Conservation (phyloP, 768 basidiomycete species). For the Gloeophyllum trabeum region DNA sequence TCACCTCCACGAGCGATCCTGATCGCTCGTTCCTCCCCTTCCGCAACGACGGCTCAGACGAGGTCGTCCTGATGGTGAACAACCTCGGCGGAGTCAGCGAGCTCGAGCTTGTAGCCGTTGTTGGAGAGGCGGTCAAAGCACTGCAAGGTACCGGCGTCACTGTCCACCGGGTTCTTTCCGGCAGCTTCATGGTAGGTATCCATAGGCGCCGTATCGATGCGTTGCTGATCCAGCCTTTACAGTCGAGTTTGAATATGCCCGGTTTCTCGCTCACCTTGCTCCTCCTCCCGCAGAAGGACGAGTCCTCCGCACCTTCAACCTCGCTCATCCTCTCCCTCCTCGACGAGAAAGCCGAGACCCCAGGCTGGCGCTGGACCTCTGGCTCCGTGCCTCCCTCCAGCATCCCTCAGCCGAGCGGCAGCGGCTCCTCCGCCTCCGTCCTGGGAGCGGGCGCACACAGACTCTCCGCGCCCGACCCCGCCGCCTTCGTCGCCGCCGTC, state of each 20-base stretch:
- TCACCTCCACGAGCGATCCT: conserved; percentile 60
- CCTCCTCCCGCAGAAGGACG: conserved; percentile 46
- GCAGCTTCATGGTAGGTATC: conserved; percentile 72
- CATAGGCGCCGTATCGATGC: background rate
- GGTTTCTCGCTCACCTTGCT: conserved; percentile 82
- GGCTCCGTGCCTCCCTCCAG: conserved; percentile 22
- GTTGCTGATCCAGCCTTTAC: conserved; percentile 3
- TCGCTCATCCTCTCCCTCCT: conserved; percentile 51
- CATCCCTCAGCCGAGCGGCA: background rate
- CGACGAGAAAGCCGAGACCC: conserved; percentile 54
- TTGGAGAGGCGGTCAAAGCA: conserved; percentile 43
- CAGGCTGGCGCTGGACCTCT: conserved; percentile 82
- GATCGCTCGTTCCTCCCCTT: conserved; percentile 75
- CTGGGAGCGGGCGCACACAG: background rate
- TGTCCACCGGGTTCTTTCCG: conserved; percentile 55
- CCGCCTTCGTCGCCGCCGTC: conserved; percentile 43
- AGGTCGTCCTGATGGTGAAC: conserved; percentile 74
- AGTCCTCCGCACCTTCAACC: conserved; percentile 24
- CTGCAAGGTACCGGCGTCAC: conserved; percentile 46
- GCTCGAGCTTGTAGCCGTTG: conserved; percentile 66
- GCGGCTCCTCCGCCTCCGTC: background rate
- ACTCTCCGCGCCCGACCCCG: conserved; percentile 30
- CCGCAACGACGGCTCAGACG: conserved; percentile 46
- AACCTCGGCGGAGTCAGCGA: conserved; percentile 82
- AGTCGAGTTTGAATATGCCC: conserved; percentile 90